These are phyloP conservation scores for Echium plantagineum DNA, from an alignment of 257 asterid genomes.

Conservation along the genomic window DNA sequence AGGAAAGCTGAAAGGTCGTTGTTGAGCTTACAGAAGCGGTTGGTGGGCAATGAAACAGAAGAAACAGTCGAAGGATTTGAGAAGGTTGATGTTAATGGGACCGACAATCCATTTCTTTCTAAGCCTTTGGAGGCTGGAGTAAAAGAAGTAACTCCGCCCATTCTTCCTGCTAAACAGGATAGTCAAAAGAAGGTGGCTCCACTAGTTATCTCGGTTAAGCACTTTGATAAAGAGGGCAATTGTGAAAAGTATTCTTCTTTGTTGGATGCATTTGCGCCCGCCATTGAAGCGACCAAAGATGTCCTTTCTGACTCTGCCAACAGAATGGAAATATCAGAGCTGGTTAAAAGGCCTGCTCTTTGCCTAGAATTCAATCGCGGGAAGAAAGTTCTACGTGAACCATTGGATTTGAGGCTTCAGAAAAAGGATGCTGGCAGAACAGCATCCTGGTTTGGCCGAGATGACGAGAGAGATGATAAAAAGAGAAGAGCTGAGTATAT, in stretches of 20 bases:
- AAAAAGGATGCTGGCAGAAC: constrained; percentile 45
- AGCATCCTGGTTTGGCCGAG: constrained; percentile 52
- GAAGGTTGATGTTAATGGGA: constrained; percentile 19
- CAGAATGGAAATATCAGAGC: constrained; percentile 37
- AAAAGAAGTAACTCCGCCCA: constrained; percentile 28
- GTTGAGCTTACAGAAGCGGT: constrained; percentile 76
- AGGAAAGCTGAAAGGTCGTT: constrained; percentile 92
- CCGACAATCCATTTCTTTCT: constrained; percentile 31
- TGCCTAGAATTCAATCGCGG: constrained; percentile 62
- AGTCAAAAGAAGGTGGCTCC: constrained; percentile 37
- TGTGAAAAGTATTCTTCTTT: constrained; percentile 38
- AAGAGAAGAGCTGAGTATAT: constrained; percentile 79
- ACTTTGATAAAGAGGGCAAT: constrained; percentile 13
- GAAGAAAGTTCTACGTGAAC: constrained; percentile 63
- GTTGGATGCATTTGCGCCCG: constrained; percentile 86
- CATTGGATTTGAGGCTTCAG: constrained; percentile 72
- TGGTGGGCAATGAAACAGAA: constrained; percentile 48
- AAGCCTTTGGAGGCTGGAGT: constrained; percentile 45
- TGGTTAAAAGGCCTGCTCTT: constrained; percentile 51
- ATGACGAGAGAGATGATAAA: constrained; percentile 83
- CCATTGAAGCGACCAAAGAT: constrained; percentile 87
- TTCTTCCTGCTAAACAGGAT: constrained; percentile 34
- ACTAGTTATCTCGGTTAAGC: constrained; percentile 32
- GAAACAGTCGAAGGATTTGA: constrained; percentile 22
- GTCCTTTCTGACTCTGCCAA: constrained; percentile 52